Conservation (phyloP, 441 rosid species). For the Brassica balearica region DNA sequence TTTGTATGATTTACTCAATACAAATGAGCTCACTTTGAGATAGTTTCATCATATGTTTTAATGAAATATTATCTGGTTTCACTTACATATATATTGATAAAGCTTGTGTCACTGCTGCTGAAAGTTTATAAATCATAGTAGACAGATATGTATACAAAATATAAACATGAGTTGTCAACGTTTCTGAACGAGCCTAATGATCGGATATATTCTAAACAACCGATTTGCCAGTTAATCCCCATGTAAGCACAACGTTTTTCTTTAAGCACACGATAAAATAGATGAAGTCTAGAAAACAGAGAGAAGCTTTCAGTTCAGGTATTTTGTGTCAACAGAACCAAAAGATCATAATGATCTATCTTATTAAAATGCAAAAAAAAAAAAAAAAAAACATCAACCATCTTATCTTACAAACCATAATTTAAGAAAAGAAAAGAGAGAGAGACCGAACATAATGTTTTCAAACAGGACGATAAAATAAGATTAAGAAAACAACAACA, state of each 20-base stretch:
- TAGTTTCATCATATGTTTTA: neutral
- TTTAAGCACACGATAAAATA: neutral
- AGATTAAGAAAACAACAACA: too few relatives aligned
- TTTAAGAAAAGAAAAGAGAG: too few relatives aligned
- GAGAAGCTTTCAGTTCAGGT: neutral
- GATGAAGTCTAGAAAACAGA: neutral
- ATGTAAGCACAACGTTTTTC: neutral
- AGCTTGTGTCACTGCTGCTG: constrained; percentile 7
- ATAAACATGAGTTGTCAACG: constrained; percentile 30
- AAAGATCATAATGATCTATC: neutral
- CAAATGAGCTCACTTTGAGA: neutral
- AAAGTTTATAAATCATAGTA: neutral
- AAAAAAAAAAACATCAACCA: neutral
- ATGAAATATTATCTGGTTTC: constrained; percentile 8
- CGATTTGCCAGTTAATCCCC: neutral
- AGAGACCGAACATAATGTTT: too few relatives aligned
- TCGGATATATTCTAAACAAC: too few relatives aligned
- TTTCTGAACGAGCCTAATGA: neutral
- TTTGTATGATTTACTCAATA: neutral
- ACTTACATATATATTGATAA: neutral
- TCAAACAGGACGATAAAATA: too few relatives aligned
- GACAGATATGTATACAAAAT: constrained; percentile 30
- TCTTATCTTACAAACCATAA: neutral
- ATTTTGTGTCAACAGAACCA: neutral
- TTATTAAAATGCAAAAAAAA: neutral